phyloP scores from a whole-genome alignment of 257 asterid species.

The Cordia subcordata region DNA sequence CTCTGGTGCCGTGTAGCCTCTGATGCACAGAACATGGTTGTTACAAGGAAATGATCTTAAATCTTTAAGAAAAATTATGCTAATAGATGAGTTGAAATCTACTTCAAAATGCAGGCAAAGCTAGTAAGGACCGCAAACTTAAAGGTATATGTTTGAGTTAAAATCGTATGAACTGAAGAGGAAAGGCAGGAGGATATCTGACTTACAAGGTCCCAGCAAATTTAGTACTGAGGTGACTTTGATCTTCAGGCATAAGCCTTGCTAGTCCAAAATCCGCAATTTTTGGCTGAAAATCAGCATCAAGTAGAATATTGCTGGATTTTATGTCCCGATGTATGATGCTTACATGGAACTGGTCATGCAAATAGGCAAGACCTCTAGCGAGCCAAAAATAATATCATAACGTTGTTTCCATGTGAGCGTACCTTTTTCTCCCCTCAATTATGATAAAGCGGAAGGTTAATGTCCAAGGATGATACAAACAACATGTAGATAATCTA shows the following conservation, averaged over 20 bases:
- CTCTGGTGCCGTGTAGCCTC: slow-evolving; percentile 91
- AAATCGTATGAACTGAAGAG: background rate
- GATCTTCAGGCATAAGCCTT: slow-evolving; percentile 69
- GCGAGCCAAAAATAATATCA: slow-evolving; percentile 71
- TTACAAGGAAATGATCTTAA: too few relatives aligned
- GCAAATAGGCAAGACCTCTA: slow-evolving; percentile 73
- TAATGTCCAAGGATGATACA: too few relatives aligned
- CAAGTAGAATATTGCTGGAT: slow-evolving; percentile 64
- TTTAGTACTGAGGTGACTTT: slow-evolving; percentile 74
- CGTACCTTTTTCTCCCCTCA: slow-evolving; percentile 52
- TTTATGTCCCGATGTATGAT: slow-evolving; percentile 81
- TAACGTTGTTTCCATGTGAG: slow-evolving; percentile 78
- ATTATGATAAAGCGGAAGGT: background rate
- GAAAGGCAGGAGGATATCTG: background rate
- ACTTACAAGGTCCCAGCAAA: slow-evolving; percentile 91
- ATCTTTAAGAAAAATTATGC: too few relatives aligned
- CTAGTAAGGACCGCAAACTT: too few relatives aligned
- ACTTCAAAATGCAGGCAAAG: too few relatives aligned
- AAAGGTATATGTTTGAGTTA: too few relatives aligned
- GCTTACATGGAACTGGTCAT: slow-evolving; percentile 63
- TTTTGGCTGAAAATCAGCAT: slow-evolving; percentile 57
- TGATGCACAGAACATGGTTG: slow-evolving; percentile 13
- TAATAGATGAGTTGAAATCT: too few relatives aligned
- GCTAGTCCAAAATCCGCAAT: slow-evolving; percentile 84
- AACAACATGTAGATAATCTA: too few relatives aligned